Evolutionary conservation across 768 basidiomycete genomes (phyloP).

Genomic region (Fomitopsis serialis): DNA sequence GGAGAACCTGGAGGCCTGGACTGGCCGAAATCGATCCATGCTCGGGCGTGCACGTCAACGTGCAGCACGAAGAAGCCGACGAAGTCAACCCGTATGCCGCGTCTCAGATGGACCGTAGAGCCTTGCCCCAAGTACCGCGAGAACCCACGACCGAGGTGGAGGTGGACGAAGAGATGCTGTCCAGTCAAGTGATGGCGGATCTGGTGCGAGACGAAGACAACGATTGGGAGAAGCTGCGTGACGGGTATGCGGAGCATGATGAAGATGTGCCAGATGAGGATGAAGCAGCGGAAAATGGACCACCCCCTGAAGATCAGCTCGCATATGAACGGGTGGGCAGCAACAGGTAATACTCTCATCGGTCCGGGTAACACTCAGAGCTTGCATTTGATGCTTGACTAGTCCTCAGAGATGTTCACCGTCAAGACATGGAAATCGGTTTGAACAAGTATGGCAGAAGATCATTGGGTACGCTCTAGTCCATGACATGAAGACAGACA

Average conservation of each 20-base stretch:
- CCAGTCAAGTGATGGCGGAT: conserved; percentile 42
- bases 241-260: conserved; percentile 22
- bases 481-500: neutral
- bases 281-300: conserved; percentile 29
- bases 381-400: neutral
- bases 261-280: conserved; percentile 25
- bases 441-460: conserved; percentile 13
- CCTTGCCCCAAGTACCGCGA: neutral
- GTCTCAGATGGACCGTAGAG: neutral
- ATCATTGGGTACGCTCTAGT: conserved; percentile 7
- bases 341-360: neutral
- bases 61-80: conserved; percentile 1
- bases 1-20: conserved; percentile 52
- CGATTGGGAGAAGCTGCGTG: conserved; percentile 18
- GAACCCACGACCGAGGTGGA: conserved; percentile 33
- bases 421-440: conserved; percentile 7
- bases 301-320: conserved; percentile 16
- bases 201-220: conserved; percentile 28
- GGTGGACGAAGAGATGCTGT: conserved; percentile 48
- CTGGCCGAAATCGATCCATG: neutral
- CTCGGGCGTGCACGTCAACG: neutral
- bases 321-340: neutral
- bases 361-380: neutral
- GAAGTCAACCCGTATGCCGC: conserved; percentile 18
- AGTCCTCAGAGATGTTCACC: conserved; percentile 1